Base-by-base conservation (phyloP, 1,139 yeast species). In the Candida sp. region DNA sequence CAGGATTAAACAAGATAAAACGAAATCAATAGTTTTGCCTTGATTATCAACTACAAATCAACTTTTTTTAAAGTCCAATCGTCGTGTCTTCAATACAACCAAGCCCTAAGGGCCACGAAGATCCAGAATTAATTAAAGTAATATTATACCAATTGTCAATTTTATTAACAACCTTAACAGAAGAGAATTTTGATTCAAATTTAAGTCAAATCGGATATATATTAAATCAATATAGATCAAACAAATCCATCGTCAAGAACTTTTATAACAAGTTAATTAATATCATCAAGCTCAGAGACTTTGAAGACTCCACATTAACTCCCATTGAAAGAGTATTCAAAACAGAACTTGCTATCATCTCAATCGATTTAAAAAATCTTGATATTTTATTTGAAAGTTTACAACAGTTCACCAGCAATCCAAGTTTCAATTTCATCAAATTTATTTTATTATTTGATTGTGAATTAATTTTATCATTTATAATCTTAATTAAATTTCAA, bases 141-240 rank as follows among this genome's bases (percentile, higher is more conserved):
- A 63, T 75, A 39, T 58, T 73, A 48, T 75, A 81, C 38, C 87
- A 83, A 58, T 58, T 84, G 41, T 70, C 78, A 21, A 69, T 82
- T 40, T 63, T 82, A 44, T 62, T 77, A 39, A 64, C 77, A 27
- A 72, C 79, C 23, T 62, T 75, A 47, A 58, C 69, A 27, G 60
- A 63, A 19, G 63, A 64, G 23, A 77, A 73, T 57, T 67, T 74
- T 57, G 66, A 64, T 25, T 50, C 67, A n/a, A 66, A 74, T 35
- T 57, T 61, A 42, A 57, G 60, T 38, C 81, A 82, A 56, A 77
- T 82, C 53, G 68, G 72, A 46, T 68, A 66, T 50, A 73, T 82
- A 33, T 57, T 78, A 47, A 61, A 60, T 27, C 66, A 66, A 42
- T 62, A 64, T 32, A 56, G 58, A 21, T 57, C 65, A 30, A 56